These are phyloP conservation scores for Ensete glaucum DNA, from an alignment of 176 grass and related monocot species.

Conservation along the genomic window DNA sequence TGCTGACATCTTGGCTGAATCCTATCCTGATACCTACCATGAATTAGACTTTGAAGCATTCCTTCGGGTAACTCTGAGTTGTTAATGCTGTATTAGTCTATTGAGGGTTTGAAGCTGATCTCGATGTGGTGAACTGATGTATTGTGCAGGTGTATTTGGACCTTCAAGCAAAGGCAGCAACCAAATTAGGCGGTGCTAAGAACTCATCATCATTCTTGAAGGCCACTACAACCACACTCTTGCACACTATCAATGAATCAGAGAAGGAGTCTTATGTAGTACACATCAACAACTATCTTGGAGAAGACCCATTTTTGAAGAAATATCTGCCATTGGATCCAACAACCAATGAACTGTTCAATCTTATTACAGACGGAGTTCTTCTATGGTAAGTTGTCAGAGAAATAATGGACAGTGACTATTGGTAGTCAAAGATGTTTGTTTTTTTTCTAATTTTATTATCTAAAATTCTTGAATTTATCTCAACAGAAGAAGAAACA, in stretches of 20 bases:
- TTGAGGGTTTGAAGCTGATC: not conserved
- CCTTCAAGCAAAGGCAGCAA: constrained; percentile 46
- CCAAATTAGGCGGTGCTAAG: constrained; percentile 49
- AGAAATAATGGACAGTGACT: constrained; percentile 1
- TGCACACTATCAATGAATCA: constrained; percentile 89
- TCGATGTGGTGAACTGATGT: not conserved
- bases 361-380: constrained; percentile 86
- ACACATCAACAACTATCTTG: constrained; percentile 85
- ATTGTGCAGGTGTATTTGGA: constrained; percentile 59
- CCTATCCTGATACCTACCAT: constrained; percentile 49
- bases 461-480: not conserved
- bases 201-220: constrained; percentile 75
- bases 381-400: constrained; percentile 67
- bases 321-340: constrained; percentile 92
- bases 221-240: constrained; percentile 68
- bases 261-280: constrained; percentile 86
- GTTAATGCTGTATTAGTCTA: not conserved
- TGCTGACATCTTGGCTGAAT: constrained; percentile 43
- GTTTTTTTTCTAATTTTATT: not conserved
- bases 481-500: not conserved
- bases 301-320: constrained; percentile 73
- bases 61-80: constrained; percentile 43
- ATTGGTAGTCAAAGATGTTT: not conserved
- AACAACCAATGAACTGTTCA: constrained; percentile 61
- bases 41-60: constrained; percentile 90